Percentiles rank a stretch among this genome's conserved stretches.
These are phyloP conservation scores for Uromyces viciae-fabae DNA, from an alignment of 1,284 basidiomycete species.

Conservation along the genomic window DNA sequence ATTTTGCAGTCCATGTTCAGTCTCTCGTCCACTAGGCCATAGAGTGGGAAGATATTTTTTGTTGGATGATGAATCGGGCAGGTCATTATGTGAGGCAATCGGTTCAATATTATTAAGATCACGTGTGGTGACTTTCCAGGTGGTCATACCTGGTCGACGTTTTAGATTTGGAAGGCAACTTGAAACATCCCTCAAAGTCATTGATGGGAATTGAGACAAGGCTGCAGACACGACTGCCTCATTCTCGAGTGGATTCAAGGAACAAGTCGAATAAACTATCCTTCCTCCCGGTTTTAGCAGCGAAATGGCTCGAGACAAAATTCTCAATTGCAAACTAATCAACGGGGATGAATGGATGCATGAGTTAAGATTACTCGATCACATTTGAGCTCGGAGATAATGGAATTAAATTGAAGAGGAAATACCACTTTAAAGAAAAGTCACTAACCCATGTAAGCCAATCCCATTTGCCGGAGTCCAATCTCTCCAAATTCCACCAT, in stretches of 20 bases:
- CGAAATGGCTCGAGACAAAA: slow-evolving; percentile 84
- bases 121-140: slow-evolving; percentile 64
- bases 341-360: not conserved
- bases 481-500: slow-evolving; percentile 87
- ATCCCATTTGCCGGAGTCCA: slow-evolving; percentile 88
- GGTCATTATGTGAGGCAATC: not conserved
- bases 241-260: slow-evolving; percentile 94
- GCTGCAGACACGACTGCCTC: slow-evolving; percentile 91
- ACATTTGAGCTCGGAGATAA: too few species aligned
- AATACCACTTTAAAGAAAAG: too few species aligned
- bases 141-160: slow-evolving; percentile 69
- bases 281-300: slow-evolving; percentile 80
- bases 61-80: slow-evolving; percentile 59
- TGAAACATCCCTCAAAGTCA: slow-evolving; percentile 77
- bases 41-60: slow-evolving; percentile 67
- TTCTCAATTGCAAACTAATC: slow-evolving; percentile 78
- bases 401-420: too few species aligned
- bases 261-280: slow-evolving; percentile 97
- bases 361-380: too few species aligned
- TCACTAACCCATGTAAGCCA: slow-evolving; percentile 73
- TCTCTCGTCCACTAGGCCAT: slow-evolving; percentile 72
- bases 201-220: slow-evolving; percentile 67
- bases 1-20: slow-evolving; percentile 64
- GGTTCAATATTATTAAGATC: not conserved
- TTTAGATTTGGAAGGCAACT: slow-evolving; percentile 67